Percentiles rank a stretch among this genome's conserved stretches.
Conservation (phyloP, 352 stramenopile genomes). For the Pythium scleroteichum region DNA sequence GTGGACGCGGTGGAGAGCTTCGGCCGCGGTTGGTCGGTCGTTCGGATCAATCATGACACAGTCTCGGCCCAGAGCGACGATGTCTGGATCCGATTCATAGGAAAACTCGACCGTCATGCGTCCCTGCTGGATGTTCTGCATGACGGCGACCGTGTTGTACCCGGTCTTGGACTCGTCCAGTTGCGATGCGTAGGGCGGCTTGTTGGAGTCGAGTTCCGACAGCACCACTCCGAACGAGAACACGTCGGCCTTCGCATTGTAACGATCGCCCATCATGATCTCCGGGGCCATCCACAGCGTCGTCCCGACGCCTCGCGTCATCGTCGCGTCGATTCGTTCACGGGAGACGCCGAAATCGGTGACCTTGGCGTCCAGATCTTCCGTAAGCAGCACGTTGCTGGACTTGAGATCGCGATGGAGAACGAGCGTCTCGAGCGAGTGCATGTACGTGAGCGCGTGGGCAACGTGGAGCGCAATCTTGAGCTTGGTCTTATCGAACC, state of each 20-base stretch:
- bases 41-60: constrained; percentile 10
- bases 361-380: constrained; percentile 8
- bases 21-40: constrained; percentile 6
- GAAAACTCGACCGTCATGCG: constrained; percentile 38
- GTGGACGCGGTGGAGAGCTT: constrained; percentile 10
- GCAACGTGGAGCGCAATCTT: constrained; percentile 23
- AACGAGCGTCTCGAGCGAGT: constrained; percentile 10
- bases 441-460: constrained; percentile 7
- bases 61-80: constrained; percentile 3
- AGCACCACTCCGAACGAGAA: constrained; percentile 13
- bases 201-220: constrained; percentile 2
- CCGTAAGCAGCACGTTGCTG: constrained; percentile 42
- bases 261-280: constrained; percentile 1
- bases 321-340: constrained; percentile 1
- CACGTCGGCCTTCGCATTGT: constrained; percentile 2
- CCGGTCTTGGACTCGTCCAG: no score
- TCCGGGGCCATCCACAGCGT: constrained; percentile 18
- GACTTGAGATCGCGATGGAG: constrained; percentile 64
- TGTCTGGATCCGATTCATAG: constrained; percentile 20
- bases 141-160: background rate
- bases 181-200: constrained; percentile 1
- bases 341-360: constrained; percentile 13
- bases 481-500: constrained; percentile 36
- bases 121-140: constrained; percentile 35
- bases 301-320: constrained; percentile 9